A percentile compares a stretch with the other conserved stretches of the same genome.
Conservation (phyloP, 2,329 filamentous ascomycete genomes). For the Fusarium anguioides region DNA sequence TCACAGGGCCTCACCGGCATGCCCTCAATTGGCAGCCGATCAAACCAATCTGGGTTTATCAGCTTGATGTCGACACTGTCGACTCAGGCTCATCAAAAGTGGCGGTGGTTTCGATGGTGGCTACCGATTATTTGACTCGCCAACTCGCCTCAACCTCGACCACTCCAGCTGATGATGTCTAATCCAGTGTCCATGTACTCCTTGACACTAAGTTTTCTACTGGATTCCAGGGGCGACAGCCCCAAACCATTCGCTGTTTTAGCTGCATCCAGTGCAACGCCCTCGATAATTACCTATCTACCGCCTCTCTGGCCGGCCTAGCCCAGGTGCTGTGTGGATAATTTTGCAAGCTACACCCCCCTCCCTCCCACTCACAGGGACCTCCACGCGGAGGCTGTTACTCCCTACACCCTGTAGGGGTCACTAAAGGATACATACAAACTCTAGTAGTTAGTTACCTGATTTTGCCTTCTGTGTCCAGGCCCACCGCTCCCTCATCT, state of each 20-base stretch:
- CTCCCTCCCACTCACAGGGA: neutral
- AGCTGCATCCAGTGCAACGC: constrained; percentile 23
- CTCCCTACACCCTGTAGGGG: constrained; percentile 6
- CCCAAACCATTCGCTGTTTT: constrained; percentile 14
- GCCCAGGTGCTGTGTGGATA: neutral
- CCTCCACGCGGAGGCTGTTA: constrained; percentile 1
- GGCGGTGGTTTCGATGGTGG: constrained; percentile 22
- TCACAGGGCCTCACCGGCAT: constrained; percentile 2
- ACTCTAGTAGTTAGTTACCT: constrained; percentile 3
- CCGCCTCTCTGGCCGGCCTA: neutral
- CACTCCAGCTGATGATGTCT: constrained; percentile 4
- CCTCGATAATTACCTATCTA: constrained; percentile 2
- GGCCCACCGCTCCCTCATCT: constrained; percentile 5
- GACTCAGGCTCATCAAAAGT: constrained; percentile 11
- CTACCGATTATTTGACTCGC: constrained; percentile 25
- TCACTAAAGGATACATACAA: neutral
- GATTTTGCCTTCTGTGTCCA: constrained; percentile 6
- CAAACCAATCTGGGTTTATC: neutral
- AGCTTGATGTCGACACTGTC: neutral
- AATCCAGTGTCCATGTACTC: too few species aligned
- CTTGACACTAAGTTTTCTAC: constrained; percentile 3
- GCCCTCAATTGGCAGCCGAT: neutral
- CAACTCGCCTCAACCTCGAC: constrained; percentile 2
- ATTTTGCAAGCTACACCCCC: constrained; percentile 8
- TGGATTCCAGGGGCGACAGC: constrained; percentile 31